Percentiles rank a stretch among this genome's conserved stretches.
phyloP scores from a whole-genome alignment of 345 rosid species.

The Acer campestre region DNA sequence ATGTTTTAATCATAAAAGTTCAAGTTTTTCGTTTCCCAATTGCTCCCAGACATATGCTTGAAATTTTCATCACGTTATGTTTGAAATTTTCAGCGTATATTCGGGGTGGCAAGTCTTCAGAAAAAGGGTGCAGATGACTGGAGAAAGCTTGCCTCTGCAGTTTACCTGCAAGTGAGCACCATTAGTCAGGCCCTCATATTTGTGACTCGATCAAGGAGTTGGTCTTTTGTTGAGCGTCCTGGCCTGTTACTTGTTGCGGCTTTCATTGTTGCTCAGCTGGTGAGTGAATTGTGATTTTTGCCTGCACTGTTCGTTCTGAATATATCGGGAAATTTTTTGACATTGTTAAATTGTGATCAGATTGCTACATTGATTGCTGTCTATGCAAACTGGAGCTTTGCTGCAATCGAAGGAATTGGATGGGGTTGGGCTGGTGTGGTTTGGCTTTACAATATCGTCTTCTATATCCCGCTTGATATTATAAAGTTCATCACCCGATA shows the following conservation, averaged over 20 bases:
- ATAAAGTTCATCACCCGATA: slow-evolving; percentile 57
- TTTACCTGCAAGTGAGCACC: slow-evolving; percentile 67
- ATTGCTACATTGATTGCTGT: slow-evolving; percentile 60
- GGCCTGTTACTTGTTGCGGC: slow-evolving; percentile 50
- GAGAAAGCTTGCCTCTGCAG: slow-evolving; percentile 55
- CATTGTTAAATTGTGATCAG: slow-evolving; percentile 28
- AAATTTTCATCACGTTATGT: background rate
- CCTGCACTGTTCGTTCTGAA: background rate
- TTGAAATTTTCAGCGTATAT: slow-evolving; percentile 38
- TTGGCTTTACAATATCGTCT: slow-evolving; percentile 60
- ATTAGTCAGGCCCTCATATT: slow-evolving; percentile 74
- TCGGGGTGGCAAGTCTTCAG: slow-evolving; percentile 60
- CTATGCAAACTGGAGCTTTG: slow-evolving; percentile 59
- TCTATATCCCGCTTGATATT: slow-evolving; percentile 51
- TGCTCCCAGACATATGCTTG: background rate
- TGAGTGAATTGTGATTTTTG: slow-evolving; percentile 21
- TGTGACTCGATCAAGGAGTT: slow-evolving; percentile 58
- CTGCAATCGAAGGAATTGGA: slow-evolving; percentile 55
- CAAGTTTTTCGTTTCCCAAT: background rate
- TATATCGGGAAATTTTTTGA: background rate
- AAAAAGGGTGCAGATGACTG: slow-evolving; percentile 28
- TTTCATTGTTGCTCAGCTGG: slow-evolving; percentile 56
- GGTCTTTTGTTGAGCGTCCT: slow-evolving; percentile 63
- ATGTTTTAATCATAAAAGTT: background rate
- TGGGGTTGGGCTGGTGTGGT: slow-evolving; percentile 70